Base-by-base conservation (phyloP, 208 protist genomes). In the Trypanosomatidae sp. region DNA sequence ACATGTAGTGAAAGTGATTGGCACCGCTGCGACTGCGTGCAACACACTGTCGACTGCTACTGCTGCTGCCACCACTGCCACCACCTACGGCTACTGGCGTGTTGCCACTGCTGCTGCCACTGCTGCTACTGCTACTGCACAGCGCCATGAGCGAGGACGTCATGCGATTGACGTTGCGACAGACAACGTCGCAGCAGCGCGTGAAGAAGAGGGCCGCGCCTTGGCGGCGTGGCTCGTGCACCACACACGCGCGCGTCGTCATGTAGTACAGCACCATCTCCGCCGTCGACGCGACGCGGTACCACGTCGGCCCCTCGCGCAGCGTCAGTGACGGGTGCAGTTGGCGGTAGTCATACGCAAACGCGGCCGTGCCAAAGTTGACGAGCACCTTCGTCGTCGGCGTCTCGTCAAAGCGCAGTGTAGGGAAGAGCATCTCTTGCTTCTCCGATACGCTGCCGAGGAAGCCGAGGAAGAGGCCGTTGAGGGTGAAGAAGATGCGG, bases 401-500 rank as follows among this genome's bases (percentile, higher is more conserved):
- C 8, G 37, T 43, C 18, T 87, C 74, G 37, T 73, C 72, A 37
- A 94, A 73, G 10, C 58, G 71, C 19, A 94, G 33, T 8, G 61
- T 56, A 3, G 85, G 85, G 49, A 71, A 88, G 7, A 94, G 41
- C 4, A 54, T 26, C 43, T 48, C 19, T 39, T 45, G 4, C 7
- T 50, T 33, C 54, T 56, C 10, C 66, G 64, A 15, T 48, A 43
- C 60, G 25, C 41, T 45, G 18, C 70, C 76, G 30, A 71, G 55
- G 43, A 70, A 81, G n/a, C 62, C 66, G 20, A 89, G 59, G 22
- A 94, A 84, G 32, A 54, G 46, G 23, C 85, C 85, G 52, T 94
- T 94, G 4, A 89, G 69, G 0, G 85, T 94, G 56, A 85, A 87
- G 48, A 91, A 90, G 15, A 94, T 58, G 10, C 55, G 61, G 28